These are phyloP conservation scores for Dothideomycetes sp. DNA, from an alignment of 2,329 filamentous ascomycete genomes.

Conservation along the genomic window DNA sequence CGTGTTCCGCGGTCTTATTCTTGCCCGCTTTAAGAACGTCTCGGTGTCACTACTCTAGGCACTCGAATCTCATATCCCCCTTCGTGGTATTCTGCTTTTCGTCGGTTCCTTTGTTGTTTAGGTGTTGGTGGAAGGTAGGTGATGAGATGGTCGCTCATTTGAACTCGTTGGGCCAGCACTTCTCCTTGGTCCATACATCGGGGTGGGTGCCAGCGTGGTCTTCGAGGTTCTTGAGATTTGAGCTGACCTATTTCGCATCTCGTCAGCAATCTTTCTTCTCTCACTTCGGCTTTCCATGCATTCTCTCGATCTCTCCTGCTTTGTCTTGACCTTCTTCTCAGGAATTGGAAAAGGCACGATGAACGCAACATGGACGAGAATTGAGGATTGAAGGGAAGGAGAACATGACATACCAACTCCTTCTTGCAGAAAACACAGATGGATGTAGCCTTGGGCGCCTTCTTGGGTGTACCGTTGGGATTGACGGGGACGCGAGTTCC, in stretches of 20 bases:
- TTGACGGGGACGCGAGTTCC: constrained; percentile 47
- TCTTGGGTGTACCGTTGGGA: constrained; percentile 47
- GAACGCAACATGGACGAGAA: not conserved
- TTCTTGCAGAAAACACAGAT: constrained; percentile 28
- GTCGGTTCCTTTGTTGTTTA: too few relatives aligned
- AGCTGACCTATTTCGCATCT: constrained; percentile 31
- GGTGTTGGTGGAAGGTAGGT: too few relatives aligned
- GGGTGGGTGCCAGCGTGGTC: constrained; percentile 46
- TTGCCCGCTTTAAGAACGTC: too few relatives aligned
- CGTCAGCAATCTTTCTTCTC: too few relatives aligned
- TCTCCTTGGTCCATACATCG: constrained; percentile 48
- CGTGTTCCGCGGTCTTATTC: too few relatives aligned
- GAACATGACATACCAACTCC: constrained; percentile 21
- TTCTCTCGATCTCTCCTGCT: too few relatives aligned
- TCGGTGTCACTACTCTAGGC: too few relatives aligned
- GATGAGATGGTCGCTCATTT: not conserved
- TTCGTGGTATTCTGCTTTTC: too few relatives aligned
- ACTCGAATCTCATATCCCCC: too few relatives aligned
- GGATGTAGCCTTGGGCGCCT: constrained; percentile 44
- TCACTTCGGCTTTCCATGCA: too few relatives aligned
- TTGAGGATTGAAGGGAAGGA: constrained; percentile 2
- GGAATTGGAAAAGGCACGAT: too few relatives aligned
- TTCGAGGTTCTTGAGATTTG: constrained; percentile 43
- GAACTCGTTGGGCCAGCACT: constrained; percentile 49
- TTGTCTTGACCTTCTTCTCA: too few relatives aligned